These are phyloP conservation scores for Neofusicoccum ribis DNA, from an alignment of 2,329 filamentous ascomycete species.

Conservation along the genomic window DNA sequence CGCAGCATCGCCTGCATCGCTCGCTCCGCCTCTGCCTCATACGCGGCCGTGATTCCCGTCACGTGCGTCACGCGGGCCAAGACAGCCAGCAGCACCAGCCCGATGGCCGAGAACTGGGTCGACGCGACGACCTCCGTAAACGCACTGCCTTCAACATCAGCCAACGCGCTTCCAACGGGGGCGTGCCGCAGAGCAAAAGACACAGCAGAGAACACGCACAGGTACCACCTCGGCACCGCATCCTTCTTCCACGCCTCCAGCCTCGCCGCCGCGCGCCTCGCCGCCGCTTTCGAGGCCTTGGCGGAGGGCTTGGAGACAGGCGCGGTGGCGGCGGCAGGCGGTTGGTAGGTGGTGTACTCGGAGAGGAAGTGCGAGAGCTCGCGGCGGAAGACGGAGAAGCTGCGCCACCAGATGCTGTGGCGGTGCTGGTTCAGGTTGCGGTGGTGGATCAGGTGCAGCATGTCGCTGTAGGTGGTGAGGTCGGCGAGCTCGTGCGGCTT, in stretches of 20 bases:
- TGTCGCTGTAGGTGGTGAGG: conserved; percentile 35
- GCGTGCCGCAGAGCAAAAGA: neutral
- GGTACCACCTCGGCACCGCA: conserved; percentile 37
- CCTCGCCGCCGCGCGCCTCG: conserved; percentile 1
- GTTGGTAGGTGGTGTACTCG: conserved; percentile 16
- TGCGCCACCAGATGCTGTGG: conserved; percentile 76
- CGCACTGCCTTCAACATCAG: conserved; percentile 28
- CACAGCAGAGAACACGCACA: conserved; percentile 27
- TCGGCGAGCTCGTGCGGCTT: conserved; percentile 14
- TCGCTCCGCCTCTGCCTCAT: conserved; percentile 43
- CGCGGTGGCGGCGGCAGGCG: conserved; percentile 19
- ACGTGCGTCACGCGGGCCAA: conserved; percentile 44
- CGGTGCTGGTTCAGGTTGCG: conserved; percentile 93
- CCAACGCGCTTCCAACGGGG: no score
- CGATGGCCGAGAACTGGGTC: conserved; percentile 47
- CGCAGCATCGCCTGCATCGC: conserved; percentile 46
- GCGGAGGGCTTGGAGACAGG: neutral
- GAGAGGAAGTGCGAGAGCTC: conserved; percentile 57
- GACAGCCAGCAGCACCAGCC: conserved; percentile 45
- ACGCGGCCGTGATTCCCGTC: conserved; percentile 41
- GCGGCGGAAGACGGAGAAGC: conserved; percentile 70
- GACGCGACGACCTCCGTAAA: conserved; percentile 49
- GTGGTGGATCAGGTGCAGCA: conserved; percentile 66
- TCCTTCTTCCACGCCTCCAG: conserved; percentile 14
- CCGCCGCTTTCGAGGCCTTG: conserved; percentile 5